phyloP scores from a whole-genome alignment of 257 asterid genomes.

The Solanum clarkiae region DNA sequence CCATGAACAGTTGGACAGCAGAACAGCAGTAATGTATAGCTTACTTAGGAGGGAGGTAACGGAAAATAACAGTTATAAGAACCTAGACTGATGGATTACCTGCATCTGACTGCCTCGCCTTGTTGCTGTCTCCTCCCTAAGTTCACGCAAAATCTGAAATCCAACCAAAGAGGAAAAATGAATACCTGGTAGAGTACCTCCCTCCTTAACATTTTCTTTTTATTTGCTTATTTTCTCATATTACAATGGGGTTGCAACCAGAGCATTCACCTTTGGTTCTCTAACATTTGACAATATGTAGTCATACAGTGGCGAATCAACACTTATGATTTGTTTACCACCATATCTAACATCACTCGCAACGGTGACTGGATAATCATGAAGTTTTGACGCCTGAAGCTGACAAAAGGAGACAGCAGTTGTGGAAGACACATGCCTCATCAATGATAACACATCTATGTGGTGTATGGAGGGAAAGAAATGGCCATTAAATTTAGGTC shows the following conservation, averaged over 20 bases:
- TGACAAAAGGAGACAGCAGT: not conserved
- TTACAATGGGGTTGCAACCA: not conserved
- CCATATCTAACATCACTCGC: slow-evolving; percentile 51
- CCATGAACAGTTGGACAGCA: not conserved
- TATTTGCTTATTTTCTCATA: not conserved
- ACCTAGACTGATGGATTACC: slow-evolving; percentile 18
- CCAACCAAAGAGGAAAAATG: not conserved
- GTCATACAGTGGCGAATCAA: slow-evolving; percentile 57
- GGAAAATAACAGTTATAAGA: not conserved
- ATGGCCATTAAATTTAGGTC: not conserved
- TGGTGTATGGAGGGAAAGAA: not conserved
- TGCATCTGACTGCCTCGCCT: slow-evolving; percentile 93
- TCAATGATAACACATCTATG: not conserved
- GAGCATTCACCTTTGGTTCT: slow-evolving; percentile 55
- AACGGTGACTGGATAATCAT: slow-evolving; percentile 21
- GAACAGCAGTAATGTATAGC: not conserved
- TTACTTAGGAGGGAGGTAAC: not conserved
- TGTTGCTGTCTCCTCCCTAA: slow-evolving; percentile 84
- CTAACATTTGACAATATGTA: slow-evolving; percentile 72
- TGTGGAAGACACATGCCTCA: not conserved
- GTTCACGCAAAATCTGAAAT: slow-evolving; percentile 63
- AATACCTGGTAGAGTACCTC: not conserved
- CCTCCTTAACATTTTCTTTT: not conserved
- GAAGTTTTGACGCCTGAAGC: slow-evolving; percentile 24
- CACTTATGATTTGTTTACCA: slow-evolving; percentile 64